Conservation (phyloP, 2,329 filamentous ascomycete genomes). For the Pleurostoma richardsiae region DNA sequence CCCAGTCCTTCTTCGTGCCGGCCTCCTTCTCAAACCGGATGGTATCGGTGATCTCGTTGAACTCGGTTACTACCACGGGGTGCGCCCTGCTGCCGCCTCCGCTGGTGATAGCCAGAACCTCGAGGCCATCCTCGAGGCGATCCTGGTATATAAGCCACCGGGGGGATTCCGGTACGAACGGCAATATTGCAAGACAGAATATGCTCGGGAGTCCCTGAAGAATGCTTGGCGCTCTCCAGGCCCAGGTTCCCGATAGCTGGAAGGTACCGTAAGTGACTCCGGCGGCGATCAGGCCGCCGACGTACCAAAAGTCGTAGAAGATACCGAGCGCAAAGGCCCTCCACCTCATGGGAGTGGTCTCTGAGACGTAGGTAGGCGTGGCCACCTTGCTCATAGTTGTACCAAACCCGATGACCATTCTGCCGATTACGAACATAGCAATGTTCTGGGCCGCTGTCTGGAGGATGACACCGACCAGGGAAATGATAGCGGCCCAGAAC, state of each 20-base stretch:
- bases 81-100: conserved; percentile 33
- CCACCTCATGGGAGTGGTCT: conserved; percentile 38
- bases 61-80: conserved; percentile 21
- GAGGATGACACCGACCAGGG: conserved; percentile 37
- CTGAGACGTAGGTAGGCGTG: conserved; percentile 40
- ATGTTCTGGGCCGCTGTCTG: conserved; percentile 44
- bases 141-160: conserved; percentile 39
- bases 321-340: conserved; percentile 35
- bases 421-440: conserved; percentile 41
- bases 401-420: conserved; percentile 44
- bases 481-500: conserved; percentile 31
- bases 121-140: conserved; percentile 31
- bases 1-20: conserved; percentile 31
- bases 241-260: conserved; percentile 31
- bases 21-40: conserved; percentile 16
- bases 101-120: conserved; percentile 35
- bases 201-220: conserved; percentile 24
- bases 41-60: conserved; percentile 14
- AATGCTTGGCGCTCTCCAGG: conserved; percentile 33
- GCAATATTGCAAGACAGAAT: conserved; percentile 27
- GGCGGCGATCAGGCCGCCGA: conserved; percentile 34
- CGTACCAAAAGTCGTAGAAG: conserved; percentile 22
- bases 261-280: conserved; percentile 38
- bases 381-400: conserved; percentile 33
- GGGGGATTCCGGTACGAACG: conserved; percentile 38